Percentiles rank a stretch among this genome's conserved stretches.
phyloP scores from a whole-genome alignment of 345 rosid species.

The Citrus maxima region DNA sequence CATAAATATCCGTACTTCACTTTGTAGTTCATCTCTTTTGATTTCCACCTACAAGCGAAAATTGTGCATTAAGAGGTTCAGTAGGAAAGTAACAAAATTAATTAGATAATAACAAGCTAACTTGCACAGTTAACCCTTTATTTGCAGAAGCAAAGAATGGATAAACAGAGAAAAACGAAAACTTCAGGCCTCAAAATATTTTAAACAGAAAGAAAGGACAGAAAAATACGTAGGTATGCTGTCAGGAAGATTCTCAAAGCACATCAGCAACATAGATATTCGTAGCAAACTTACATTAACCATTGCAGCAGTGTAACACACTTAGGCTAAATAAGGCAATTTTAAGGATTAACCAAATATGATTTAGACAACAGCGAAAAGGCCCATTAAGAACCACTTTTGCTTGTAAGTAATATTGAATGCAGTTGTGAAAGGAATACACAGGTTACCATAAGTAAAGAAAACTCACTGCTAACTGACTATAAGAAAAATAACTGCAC shows the following conservation, averaged over 20 bases:
- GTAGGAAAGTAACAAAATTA: not conserved
- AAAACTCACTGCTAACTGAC: not conserved
- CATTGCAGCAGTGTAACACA: not conserved
- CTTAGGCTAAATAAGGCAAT: not conserved
- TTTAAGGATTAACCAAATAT: not conserved
- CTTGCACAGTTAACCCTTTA: not conserved
- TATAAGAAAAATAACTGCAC: not conserved
- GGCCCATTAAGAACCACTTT: not conserved
- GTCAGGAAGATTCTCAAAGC: not conserved
- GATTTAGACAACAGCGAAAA: not conserved
- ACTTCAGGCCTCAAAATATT: not conserved
- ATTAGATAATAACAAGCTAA: not conserved
- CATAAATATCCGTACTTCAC: conserved; percentile 73
- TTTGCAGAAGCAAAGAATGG: not conserved
- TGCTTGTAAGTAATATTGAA: not conserved
- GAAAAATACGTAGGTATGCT: not conserved
- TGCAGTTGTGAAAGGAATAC: not conserved
- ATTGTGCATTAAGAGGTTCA: not conserved
- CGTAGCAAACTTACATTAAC: not conserved
- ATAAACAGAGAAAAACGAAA: not conserved
- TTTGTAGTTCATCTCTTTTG: conserved; percentile 59
- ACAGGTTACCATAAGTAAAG: not conserved
- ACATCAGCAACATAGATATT: not conserved
- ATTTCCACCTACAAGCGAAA: conserved; percentile 65
- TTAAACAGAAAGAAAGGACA: not conserved